Evolutionary conservation across 2,329 filamentous ascomycete species (phyloP).

Genomic region (Zasmidium angulare): DNA sequence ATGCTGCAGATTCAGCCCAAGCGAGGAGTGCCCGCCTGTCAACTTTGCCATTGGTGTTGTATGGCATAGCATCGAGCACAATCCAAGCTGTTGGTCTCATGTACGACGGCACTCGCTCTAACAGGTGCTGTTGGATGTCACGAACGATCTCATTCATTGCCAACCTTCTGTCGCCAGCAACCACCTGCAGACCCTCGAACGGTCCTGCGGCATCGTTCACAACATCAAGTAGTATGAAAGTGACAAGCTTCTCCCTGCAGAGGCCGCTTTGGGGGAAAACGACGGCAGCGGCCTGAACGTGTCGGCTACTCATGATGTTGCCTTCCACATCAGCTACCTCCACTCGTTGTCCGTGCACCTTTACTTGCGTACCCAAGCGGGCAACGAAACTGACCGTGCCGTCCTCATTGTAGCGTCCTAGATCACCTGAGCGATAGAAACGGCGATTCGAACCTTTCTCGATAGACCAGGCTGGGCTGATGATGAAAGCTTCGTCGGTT

Average conservation of each 20-base stretch:
- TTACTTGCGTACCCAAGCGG: constrained; percentile 62
- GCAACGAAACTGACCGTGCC: constrained; percentile 35
- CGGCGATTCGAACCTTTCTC: neutral
- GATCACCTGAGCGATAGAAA: neutral
- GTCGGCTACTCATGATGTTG: neutral
- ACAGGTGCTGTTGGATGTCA: too few species aligned
- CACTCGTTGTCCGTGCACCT: constrained; percentile 64
- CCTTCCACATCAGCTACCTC: constrained; percentile 56
- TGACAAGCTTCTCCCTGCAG: too few species aligned
- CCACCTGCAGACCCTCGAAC: too few species aligned
- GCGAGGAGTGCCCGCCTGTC: constrained; percentile 52
- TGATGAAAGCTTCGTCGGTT: constrained; percentile 33
- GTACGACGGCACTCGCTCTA: constrained; percentile 63
- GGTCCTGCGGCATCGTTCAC: neutral
- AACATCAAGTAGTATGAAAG: too few species aligned
- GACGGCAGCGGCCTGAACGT: neutral
- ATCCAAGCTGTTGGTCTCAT: constrained; percentile 75
- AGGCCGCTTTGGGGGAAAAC: neutral
- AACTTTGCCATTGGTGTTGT: constrained; percentile 70
- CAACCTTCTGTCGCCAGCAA: too few species aligned
- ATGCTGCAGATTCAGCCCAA: too few species aligned
- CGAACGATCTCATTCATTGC: too few species aligned
- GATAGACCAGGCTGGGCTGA: neutral
- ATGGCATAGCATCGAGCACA: constrained; percentile 64
- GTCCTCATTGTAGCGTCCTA: neutral